A percentile compares a stretch with the other conserved stretches of the same genome.
Evolutionary conservation across 139 green algal species (phyloP).

Genomic region (Coccomyxa sp.): DNA sequence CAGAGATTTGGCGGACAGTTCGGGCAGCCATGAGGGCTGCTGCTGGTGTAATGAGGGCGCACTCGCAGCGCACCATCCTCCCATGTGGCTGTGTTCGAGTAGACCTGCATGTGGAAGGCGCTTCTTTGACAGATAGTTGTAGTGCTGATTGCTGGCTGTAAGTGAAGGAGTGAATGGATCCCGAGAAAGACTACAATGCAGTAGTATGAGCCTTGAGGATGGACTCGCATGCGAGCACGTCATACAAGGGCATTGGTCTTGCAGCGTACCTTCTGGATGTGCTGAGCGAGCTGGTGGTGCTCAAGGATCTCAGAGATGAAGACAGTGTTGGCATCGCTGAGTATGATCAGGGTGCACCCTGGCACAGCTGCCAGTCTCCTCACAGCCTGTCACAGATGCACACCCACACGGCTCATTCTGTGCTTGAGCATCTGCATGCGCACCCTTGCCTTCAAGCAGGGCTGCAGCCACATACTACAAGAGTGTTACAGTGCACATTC

Average conservation of each 20-base stretch:
- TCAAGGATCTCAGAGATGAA: slow-evolving; percentile 23
- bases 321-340: slow-evolving; percentile 20
- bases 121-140: no score
- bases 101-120: slow-evolving; percentile 1
- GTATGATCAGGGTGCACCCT: not conserved
- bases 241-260: not conserved
- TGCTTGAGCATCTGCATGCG: no score
- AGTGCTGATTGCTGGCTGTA: no score
- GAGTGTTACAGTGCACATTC: not conserved
- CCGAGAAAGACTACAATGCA: not conserved
- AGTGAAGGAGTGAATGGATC: not conserved
- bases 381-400: slow-evolving; percentile 8
- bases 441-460: no score
- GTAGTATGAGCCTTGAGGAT: not conserved
- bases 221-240: not conserved
- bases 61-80: slow-evolving; percentile 21
- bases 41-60: slow-evolving; percentile 5
- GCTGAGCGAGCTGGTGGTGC: not conserved
- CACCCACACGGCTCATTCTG: no score
- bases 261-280: not conserved
- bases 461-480: no score
- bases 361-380: not conserved
- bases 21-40: slow-evolving; percentile 15
- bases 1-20: slow-evolving; percentile 27
- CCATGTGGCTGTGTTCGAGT: slow-evolving; percentile 26